A percentile compares a stretch with the other conserved stretches of the same genome.
Evolutionary conservation across 805 yeast genomes (phyloP).

Genomic region (Teunomyces kruisii): DNA sequence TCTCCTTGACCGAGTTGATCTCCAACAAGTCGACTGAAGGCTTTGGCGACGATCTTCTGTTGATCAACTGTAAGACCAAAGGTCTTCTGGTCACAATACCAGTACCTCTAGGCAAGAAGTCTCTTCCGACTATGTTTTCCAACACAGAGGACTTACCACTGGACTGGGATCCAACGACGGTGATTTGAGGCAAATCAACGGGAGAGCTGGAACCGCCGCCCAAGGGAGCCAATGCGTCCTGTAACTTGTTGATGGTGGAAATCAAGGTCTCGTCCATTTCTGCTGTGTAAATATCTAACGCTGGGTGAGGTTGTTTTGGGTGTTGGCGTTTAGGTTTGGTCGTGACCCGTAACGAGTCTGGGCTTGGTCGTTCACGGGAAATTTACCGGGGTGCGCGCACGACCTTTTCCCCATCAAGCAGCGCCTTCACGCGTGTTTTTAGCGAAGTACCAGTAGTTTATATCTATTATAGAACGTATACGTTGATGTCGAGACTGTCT

Average conservation of each 20-base stretch:
- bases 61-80: conserved; percentile 75
- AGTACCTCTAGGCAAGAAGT: conserved; percentile 87
- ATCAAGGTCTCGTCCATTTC: conserved; percentile 74
- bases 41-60: conserved; percentile 44
- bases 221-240: conserved; percentile 78
- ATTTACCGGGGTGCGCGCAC: neutral
- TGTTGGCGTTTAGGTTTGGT: neutral
- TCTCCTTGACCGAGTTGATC: conserved; percentile 42
- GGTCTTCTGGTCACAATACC: conserved; percentile 94
- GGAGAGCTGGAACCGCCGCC: conserved; percentile 69
- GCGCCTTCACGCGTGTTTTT: neutral
- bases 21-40: conserved; percentile 40
- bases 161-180: conserved; percentile 94
- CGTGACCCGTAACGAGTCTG: neutral
- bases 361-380: neutral
- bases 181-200: conserved; percentile 88
- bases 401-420: neutral
- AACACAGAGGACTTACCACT: conserved; percentile 86
- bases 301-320: neutral
- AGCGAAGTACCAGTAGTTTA: neutral
- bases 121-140: conserved; percentile 89
- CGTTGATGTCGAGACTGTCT: conserved; percentile 39
- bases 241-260: conserved; percentile 76
- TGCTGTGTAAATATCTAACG: neutral
- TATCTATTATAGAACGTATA: conserved; percentile 36